These are phyloP conservation scores for Phytophthora pistaciae DNA, from an alignment of 352 stramenopile genomes.

Conservation along the genomic window DNA sequence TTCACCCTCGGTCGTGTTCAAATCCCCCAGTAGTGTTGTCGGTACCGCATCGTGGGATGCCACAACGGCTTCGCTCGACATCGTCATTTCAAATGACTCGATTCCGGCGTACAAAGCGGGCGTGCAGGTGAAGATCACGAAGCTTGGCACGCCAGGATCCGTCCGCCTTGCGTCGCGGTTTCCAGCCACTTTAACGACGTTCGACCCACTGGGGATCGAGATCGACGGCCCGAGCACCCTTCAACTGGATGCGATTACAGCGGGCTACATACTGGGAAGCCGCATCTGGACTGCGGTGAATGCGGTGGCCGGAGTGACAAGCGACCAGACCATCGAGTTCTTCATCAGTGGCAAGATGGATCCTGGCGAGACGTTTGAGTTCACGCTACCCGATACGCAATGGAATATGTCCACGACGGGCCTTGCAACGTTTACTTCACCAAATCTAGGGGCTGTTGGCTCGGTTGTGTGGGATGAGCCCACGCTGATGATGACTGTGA, in stretches of 20 bases:
- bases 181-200: conserved; percentile 46
- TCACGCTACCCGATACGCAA: conserved; percentile 51
- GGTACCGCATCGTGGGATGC: conserved; percentile 37
- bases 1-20: conserved; percentile 35
- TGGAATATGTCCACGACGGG: conserved; percentile 46
- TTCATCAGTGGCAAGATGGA: conserved; percentile 50
- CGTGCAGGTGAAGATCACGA: conserved; percentile 46
- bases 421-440: conserved; percentile 42
- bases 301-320: conserved; percentile 57
- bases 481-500: conserved; percentile 45
- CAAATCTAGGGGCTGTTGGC: conserved; percentile 42
- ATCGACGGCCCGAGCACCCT: conserved; percentile 66
- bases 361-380: conserved; percentile 48
- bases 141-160: conserved; percentile 52
- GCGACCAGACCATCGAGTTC: conserved; percentile 57
- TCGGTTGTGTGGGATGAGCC: conserved; percentile 41
- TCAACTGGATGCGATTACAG: conserved; percentile 49
- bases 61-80: conserved; percentile 15
- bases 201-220: conserved; percentile 40
- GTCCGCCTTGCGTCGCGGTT: conserved; percentile 33
- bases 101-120: conserved; percentile 44
- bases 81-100: conserved; percentile 24
- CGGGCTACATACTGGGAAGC: conserved; percentile 55
- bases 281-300: conserved; percentile 54
- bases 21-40: conserved; percentile 25